Percentiles rank a stretch among this genome's conserved stretches.
Conservation (phyloP, 2,329 filamentous ascomycete species). For the Diaporthe sp. region DNA sequence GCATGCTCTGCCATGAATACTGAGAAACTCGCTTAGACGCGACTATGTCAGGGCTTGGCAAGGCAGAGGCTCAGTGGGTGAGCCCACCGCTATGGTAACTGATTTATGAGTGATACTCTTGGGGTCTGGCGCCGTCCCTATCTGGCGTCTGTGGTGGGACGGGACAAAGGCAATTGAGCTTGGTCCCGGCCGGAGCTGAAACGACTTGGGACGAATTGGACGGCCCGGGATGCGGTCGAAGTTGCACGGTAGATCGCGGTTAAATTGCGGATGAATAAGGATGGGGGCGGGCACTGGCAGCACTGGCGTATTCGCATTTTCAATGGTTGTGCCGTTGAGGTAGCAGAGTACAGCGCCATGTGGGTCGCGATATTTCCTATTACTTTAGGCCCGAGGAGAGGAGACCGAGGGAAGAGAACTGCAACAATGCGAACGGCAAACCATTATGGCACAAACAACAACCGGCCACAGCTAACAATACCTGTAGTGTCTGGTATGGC, state of each 20-base stretch:
- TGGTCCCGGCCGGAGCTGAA: conserved; percentile 33
- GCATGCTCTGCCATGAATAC: conserved; percentile 11
- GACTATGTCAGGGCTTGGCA: conserved; percentile 16
- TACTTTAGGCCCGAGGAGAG: background rate
- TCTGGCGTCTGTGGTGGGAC: background rate
- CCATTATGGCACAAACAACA: conserved; percentile 2
- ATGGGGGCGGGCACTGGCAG: background rate
- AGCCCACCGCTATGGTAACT: conserved; percentile 26
- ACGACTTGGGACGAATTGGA: conserved; percentile 22
- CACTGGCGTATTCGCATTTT: background rate
- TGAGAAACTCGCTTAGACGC: conserved; percentile 25
- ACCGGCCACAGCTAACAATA: background rate
- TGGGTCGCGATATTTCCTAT: background rate
- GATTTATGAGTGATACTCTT: background rate
- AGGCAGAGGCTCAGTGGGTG: background rate
- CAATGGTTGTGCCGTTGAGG: background rate
- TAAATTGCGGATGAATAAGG: conserved; percentile 5
- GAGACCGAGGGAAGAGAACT: background rate
- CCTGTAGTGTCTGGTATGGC: background rate
- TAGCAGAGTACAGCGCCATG: too few relatives aligned
- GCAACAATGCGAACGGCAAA: background rate
- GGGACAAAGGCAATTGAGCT: conserved; percentile 10
- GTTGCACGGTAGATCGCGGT: conserved; percentile 9
- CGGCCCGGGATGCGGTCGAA: background rate
- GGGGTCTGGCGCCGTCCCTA: background rate